These are phyloP conservation scores for Stereum hirsutum DNA, from an alignment of 1,284 basidiomycete species.

Conservation along the genomic window DNA sequence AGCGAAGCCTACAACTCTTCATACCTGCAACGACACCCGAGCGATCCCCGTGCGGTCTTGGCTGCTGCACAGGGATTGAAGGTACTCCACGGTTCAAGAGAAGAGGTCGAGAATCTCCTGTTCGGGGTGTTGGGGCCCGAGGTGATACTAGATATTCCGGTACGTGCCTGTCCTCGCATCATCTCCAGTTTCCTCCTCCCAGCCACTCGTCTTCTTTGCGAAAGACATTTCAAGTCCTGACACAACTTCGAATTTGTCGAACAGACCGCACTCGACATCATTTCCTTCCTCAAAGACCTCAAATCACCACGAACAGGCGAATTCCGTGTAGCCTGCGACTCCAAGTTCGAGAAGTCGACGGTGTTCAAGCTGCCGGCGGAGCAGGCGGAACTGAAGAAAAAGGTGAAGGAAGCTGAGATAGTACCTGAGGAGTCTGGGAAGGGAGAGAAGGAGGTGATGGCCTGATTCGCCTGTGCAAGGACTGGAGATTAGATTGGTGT, in stretches of 20 bases:
- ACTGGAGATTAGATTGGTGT: no score
- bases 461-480: no score
- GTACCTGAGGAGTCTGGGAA: no score
- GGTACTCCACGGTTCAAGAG: conserved; percentile 34
- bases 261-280: conserved; percentile 38
- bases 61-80: conserved; percentile 48
- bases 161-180: conserved; percentile 26
- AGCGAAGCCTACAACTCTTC: conserved; percentile 65
- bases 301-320: conserved; percentile 46
- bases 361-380: conserved; percentile 50
- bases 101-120: conserved; percentile 52
- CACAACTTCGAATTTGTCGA: background rate
- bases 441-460: conserved; percentile 1
- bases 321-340: conserved; percentile 43
- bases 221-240: background rate
- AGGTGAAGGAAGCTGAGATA: conserved; percentile 8
- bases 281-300: conserved; percentile 37
- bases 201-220: background rate
- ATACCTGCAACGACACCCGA: conserved; percentile 57
- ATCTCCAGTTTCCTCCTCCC: background rate
- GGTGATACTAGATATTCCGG: conserved; percentile 40
- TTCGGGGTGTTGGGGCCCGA: conserved; percentile 42
- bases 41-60: conserved; percentile 43
- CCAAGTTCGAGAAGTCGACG: conserved; percentile 51
- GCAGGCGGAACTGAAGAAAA: conserved; percentile 22